Base-by-base conservation (phyloP, 1,284 basidiomycete species). In the Sparassis latifolia region DNA sequence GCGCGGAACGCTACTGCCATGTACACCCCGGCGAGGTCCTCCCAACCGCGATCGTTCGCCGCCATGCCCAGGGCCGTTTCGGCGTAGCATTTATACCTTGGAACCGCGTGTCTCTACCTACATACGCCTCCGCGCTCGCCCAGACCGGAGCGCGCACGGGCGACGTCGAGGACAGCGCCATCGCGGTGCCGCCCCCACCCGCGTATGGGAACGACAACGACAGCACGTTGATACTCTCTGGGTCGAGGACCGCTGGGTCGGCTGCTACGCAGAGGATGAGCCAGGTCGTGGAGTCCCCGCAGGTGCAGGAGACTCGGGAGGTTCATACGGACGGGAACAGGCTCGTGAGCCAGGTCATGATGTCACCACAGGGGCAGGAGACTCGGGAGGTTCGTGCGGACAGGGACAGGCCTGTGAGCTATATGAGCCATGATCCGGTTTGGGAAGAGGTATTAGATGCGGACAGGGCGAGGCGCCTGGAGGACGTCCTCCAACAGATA, bases 151-250 rank as follows among this genome's bases (percentile, higher is more conserved):
- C 70, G 9, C 79, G 80, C n/a, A 87, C 85, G 1, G 85, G 84
- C 33, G 84, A 87, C 62, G 84, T 84, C 29, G 85, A 87, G 60
- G 84, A 85, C 63, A 72, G 77, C 61, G 62, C 76, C 35, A 85
- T 86, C 54, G 84, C 83, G 5, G 73, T 71, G 10, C 74, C 80
- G 3, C 84, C 84, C 0, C 85, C 85, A 2, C 85, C 85, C 3
- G 81, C 82, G 20, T 87, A 87, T 62, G 84, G 85, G 29, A 75
- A 85, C 58, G 84, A 82, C 28, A 75, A 84, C 42, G 83, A 82
- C 37, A 86, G 82, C 65, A 81, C 72, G 31, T 69, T 88, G 44
- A 61, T 88, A 39, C 70, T 86, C 20, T 62, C 76, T 0, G 80
- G 80, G 40, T 76, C 71, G 49, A 49, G 48, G n/a, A 58, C 57